These are phyloP conservation scores for Carnegiea gigantea DNA, from an alignment of 179 eudicot species.

Conservation along the genomic window DNA sequence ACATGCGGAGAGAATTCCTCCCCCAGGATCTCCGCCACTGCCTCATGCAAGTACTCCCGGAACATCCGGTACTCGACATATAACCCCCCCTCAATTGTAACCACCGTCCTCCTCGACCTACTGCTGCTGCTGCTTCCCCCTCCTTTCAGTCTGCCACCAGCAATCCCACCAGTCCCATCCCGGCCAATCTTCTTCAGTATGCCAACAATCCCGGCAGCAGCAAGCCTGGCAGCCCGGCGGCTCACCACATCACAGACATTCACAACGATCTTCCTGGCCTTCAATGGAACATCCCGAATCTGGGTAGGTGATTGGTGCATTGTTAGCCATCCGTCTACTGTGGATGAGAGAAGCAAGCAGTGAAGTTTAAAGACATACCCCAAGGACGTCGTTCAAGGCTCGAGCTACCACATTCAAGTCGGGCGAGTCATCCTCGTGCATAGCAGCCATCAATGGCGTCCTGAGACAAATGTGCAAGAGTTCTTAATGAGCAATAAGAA, in stretches of 20 bases:
- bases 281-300: conserved; percentile 37
- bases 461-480: conserved; percentile 36
- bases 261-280: conserved; percentile 41
- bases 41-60: conserved; percentile 78
- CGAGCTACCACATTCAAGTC: conserved; percentile 69
- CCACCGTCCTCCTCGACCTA: conserved; percentile 42
- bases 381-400: conserved; percentile 57
- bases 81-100: conserved; percentile 44
- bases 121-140: conserved; percentile 1
- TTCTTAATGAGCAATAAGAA: not conserved
- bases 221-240: conserved; percentile 45
- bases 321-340: not conserved
- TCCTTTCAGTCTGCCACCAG: conserved; percentile 52
- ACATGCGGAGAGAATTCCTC: conserved; percentile 66
- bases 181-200: conserved; percentile 51
- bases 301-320: not conserved
- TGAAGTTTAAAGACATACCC: conserved; percentile 26
- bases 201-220: conserved; percentile 48
- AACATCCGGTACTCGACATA: conserved; percentile 60
- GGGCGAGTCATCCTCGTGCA: conserved; percentile 82
- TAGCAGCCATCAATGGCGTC: conserved; percentile 66
- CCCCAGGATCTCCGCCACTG: conserved; percentile 73
- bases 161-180: conserved; percentile 64
- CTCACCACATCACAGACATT: conserved; percentile 44
- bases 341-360: not conserved